Evolutionary conservation across 495 filamentous ascomycete species (phyloP).

Genomic region (Aspergillus mulundensis): DNA sequence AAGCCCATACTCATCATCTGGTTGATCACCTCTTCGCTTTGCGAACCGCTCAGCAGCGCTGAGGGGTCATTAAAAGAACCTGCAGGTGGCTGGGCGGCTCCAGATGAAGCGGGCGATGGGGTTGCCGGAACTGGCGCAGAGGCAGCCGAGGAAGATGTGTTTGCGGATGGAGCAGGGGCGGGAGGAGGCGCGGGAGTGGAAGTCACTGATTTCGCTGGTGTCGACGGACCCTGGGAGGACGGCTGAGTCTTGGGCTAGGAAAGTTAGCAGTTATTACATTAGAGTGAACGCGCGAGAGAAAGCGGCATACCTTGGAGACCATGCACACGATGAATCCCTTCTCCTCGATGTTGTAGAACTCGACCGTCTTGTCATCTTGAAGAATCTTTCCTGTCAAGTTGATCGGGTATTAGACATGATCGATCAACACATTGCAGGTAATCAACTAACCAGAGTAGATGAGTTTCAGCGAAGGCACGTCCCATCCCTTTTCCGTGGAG

Average conservation of each 20-base stretch:
- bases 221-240: constrained; percentile 55
- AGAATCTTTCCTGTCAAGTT: constrained; percentile 79
- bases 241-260: constrained; percentile 66
- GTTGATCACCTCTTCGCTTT: constrained; percentile 79
- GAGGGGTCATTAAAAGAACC: constrained; percentile 68
- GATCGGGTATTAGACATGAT: neutral
- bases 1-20: constrained; percentile 99
- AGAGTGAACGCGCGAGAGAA: neutral
- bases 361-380: constrained; percentile 92
- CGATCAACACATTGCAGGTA: neutral
- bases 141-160: constrained; percentile 52
- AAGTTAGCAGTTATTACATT: neutral
- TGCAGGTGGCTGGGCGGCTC: constrained; percentile 36
- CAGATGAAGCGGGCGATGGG: constrained; percentile 64
- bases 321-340: constrained; percentile 99
- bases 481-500: constrained; percentile 83
- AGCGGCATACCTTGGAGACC: constrained; percentile 74
- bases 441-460: constrained; percentile 84
- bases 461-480: constrained; percentile 80
- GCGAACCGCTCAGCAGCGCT: constrained; percentile 74
- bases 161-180: constrained; percentile 65
- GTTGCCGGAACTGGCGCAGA: constrained; percentile 62
- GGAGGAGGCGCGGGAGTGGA: constrained; percentile 56
- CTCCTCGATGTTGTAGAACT: constrained; percentile 96
- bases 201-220: constrained; percentile 44